Evolutionary conservation across 2,329 filamentous ascomycete species (phyloP).

Genomic region (Cladosporium sp.): DNA sequence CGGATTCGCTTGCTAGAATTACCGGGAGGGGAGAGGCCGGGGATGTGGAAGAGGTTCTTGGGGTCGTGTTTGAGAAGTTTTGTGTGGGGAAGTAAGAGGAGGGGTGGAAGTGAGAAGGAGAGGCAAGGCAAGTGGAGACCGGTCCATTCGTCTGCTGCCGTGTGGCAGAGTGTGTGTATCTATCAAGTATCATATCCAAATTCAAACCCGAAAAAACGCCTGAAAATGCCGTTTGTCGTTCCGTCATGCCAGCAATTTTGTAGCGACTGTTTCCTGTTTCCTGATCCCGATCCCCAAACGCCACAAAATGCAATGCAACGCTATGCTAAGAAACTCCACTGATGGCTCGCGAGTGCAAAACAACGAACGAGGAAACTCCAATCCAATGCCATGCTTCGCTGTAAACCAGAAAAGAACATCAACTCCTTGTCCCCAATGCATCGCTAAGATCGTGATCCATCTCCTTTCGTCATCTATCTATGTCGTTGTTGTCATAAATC

Average conservation of each 20-base stretch:
- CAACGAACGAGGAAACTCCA: neutral
- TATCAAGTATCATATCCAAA: neutral
- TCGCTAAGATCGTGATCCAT: neutral
- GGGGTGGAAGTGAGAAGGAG: neutral
- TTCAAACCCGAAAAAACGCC: constrained; percentile 8
- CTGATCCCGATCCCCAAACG: neutral
- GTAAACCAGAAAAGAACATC: neutral
- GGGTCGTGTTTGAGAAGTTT: constrained; percentile 93
- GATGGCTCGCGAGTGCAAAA: no score
- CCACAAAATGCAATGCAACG: neutral
- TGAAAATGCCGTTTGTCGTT: constrained; percentile 11
- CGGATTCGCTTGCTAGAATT: constrained; percentile 75
- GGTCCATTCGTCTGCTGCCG: neutral
- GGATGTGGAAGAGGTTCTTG: constrained; percentile 92
- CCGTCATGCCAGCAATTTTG: neutral
- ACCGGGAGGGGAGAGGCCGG: constrained; percentile 80
- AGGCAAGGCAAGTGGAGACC: neutral
- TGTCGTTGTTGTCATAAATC: no score
- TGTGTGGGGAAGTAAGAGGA: constrained; percentile 37
- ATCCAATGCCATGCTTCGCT: constrained; percentile 4
- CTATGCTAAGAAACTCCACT: no score
- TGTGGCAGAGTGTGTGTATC: constrained; percentile 10
- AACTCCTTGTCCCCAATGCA: neutral
- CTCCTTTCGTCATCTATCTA: neutral
- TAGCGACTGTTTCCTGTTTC: neutral